phyloP scores from a whole-genome alignment of 345 rosid species.

The Boechera divaricarpa region DNA sequence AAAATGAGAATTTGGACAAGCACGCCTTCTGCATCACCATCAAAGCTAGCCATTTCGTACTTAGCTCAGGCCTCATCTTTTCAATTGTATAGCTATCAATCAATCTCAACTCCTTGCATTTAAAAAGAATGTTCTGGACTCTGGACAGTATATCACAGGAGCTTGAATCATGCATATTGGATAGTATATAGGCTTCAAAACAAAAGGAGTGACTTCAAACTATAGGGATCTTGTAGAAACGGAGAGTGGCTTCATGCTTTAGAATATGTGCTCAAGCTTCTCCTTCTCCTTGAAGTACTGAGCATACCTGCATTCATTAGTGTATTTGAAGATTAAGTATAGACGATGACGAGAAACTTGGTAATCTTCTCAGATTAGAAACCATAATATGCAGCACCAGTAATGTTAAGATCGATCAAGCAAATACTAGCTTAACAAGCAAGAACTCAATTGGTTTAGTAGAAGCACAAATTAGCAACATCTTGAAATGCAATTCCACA shows the following conservation, averaged over 20 bases:
- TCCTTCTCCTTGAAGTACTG: conserved; percentile 60
- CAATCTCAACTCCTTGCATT: conserved; percentile 71
- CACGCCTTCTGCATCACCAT: conserved; percentile 88
- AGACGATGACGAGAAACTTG: too few species aligned
- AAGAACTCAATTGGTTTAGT: too few species aligned
- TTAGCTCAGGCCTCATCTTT: conserved; percentile 72
- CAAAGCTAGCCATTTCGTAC: conserved; percentile 84
- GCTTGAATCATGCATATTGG: conserved; percentile 54
- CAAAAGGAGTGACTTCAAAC: conserved; percentile 4
- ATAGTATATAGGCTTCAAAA: background rate
- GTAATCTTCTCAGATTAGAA: too few species aligned
- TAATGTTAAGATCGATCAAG: too few species aligned
- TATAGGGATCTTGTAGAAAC: background rate
- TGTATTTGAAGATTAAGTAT: background rate
- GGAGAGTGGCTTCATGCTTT: conserved; percentile 29
- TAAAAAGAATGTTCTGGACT: conserved; percentile 72
- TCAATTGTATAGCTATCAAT: conserved; percentile 44
- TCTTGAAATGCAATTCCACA: too few species aligned
- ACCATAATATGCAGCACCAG: too few species aligned
- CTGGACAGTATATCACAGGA: conserved; percentile 61
- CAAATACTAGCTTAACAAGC: too few species aligned
- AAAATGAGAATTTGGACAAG: conserved; percentile 73
- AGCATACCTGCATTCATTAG: conserved; percentile 58
- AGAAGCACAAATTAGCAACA: too few species aligned
- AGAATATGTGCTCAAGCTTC: conserved; percentile 64